Conservation (phyloP, 495 filamentous ascomycete genomes). For the Cudoniella acicularis region DNA sequence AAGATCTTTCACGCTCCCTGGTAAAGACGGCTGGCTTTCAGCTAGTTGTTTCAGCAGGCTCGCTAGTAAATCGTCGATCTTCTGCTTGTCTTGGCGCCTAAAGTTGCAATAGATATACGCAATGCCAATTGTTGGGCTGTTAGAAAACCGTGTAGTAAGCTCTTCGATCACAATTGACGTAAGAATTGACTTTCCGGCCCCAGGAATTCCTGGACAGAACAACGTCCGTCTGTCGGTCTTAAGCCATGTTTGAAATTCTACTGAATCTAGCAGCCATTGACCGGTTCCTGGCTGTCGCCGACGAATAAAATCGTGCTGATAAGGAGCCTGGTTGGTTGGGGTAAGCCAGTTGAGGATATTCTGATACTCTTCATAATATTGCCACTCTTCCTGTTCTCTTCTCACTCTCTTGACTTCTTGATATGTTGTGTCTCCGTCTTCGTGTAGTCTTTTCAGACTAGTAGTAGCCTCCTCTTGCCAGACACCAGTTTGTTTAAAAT, state of each 20-base stretch:
- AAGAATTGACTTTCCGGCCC: constrained; percentile 31
- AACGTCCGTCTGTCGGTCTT: constrained; percentile 21
- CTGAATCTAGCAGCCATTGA: constrained; percentile 36
- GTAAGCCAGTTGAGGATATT: constrained; percentile 28
- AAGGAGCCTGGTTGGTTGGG: constrained; percentile 24
- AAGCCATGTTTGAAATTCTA: constrained; percentile 35
- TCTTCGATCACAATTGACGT: constrained; percentile 32
- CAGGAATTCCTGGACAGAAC: constrained; percentile 21
- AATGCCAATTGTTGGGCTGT: constrained; percentile 30
- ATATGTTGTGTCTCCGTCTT: constrained; percentile 10
- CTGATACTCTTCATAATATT: neutral
- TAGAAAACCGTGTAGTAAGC: constrained; percentile 19
- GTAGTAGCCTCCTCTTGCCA: constrained; percentile 1
- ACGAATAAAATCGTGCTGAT: constrained; percentile 33
- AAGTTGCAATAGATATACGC: constrained; percentile 44
- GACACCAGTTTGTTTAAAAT: constrained; percentile 3
- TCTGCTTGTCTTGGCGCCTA: constrained; percentile 32
- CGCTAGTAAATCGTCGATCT: constrained; percentile 25
- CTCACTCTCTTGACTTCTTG: constrained; percentile 16
- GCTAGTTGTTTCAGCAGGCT: constrained; percentile 38
- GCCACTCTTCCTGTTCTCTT: neutral
- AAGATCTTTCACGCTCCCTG: constrained; percentile 25
- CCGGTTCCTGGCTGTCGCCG: constrained; percentile 35
- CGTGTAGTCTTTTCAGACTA: constrained; percentile 5
- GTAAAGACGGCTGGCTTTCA: constrained; percentile 20